Evolutionary conservation across 2,329 filamentous ascomycete species (phyloP).

Genomic region (Aspergillus sp.): DNA sequence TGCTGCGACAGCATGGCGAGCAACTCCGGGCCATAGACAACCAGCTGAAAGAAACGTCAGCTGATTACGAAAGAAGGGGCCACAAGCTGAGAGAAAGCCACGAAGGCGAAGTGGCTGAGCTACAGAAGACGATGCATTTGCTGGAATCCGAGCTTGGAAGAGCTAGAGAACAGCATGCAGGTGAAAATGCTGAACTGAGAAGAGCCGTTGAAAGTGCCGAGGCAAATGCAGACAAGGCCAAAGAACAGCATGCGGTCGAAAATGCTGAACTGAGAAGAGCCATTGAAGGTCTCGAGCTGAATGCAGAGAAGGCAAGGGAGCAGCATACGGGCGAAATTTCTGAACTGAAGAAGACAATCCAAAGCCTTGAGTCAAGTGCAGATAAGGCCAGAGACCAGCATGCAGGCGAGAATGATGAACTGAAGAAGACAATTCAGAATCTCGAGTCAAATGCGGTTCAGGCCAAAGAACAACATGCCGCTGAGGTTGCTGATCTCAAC

Average conservation of each 20-base stretch:
- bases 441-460: slow-evolving; percentile 42
- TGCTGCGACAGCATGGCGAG: slow-evolving; percentile 35
- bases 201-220: slow-evolving; percentile 52
- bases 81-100: slow-evolving; percentile 31
- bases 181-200: slow-evolving; percentile 50
- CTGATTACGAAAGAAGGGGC: slow-evolving; percentile 32
- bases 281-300: slow-evolving; percentile 48
- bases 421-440: slow-evolving; percentile 49
- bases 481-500: slow-evolving; percentile 49
- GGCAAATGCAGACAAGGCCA: slow-evolving; percentile 40
- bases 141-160: slow-evolving; percentile 44
- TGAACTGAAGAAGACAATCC: slow-evolving; percentile 48
- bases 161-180: slow-evolving; percentile 43
- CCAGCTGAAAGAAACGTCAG: slow-evolving; percentile 36
- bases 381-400: slow-evolving; percentile 25
- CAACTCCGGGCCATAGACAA: slow-evolving; percentile 41
- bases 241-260: slow-evolving; percentile 52
- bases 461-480: slow-evolving; percentile 42
- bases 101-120: slow-evolving; percentile 55
- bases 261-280: slow-evolving; percentile 51
- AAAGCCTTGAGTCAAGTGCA: slow-evolving; percentile 43
- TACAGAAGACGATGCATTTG: slow-evolving; percentile 51
- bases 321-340: slow-evolving; percentile 47
- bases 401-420: slow-evolving; percentile 52
- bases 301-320: slow-evolving; percentile 39